Percentiles rank a stretch among this genome's conserved stretches.
phyloP scores from a whole-genome alignment of 1,284 basidiomycete genomes.

The Mycosarcoma maydis region DNA sequence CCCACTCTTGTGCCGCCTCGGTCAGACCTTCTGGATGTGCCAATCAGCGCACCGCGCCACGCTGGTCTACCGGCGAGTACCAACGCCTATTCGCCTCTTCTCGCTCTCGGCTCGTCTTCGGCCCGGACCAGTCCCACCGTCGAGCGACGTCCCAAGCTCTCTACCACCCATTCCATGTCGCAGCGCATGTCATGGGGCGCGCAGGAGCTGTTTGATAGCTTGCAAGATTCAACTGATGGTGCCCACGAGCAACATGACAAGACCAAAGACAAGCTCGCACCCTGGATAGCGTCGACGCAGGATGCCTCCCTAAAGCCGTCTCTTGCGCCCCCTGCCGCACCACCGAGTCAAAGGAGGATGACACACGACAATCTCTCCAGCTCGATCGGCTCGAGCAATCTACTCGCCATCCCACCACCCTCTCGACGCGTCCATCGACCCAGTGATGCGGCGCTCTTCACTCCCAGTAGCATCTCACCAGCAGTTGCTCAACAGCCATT shows the following conservation, averaged over 20 bases:
- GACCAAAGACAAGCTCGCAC: conserved; percentile 41
- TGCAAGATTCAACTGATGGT: conserved; percentile 17
- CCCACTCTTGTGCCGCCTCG: conserved; percentile 17
- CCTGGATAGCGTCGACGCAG: conserved; percentile 57
- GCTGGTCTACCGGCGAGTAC: conserved; percentile 32
- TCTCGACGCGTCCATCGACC: conserved; percentile 23
- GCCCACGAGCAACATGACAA: neutral
- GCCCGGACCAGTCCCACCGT: conserved; percentile 28
- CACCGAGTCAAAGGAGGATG: conserved; percentile 19
- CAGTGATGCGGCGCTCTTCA: conserved; percentile 36
- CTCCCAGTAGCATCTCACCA: conserved; percentile 21
- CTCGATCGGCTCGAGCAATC: conserved; percentile 34
- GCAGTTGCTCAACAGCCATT: conserved; percentile 13
- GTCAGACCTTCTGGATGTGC: conserved; percentile 21
- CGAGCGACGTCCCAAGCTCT: conserved; percentile 30
- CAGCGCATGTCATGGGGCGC: conserved; percentile 47
- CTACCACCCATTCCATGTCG: conserved; percentile 17
- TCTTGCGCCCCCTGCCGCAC: conserved; percentile 13
- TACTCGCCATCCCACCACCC: conserved; percentile 31
- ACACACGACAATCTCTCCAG: conserved; percentile 34
- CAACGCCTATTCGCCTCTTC: conserved; percentile 49
- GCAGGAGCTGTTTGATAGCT: conserved; percentile 49
- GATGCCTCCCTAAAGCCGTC: conserved; percentile 26
- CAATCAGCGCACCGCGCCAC: conserved; percentile 18
- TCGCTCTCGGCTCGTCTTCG: conserved; percentile 27